Conservation (phyloP, 257 asterid genomes). For the Solanum rostratum region DNA sequence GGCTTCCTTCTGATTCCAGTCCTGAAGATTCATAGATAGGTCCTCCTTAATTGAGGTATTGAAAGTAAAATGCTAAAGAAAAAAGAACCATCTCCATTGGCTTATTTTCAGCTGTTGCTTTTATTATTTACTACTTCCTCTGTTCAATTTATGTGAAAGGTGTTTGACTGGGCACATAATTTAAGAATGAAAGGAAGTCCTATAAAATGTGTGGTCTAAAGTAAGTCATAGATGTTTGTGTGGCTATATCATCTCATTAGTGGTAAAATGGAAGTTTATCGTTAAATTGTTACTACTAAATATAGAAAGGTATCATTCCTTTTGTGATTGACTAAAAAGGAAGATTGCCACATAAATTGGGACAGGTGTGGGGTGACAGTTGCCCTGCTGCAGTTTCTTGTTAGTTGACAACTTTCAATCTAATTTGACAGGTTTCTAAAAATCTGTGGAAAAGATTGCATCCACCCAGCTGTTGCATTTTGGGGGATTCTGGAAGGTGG, state of each 20-base stretch:
- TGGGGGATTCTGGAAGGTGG: background rate
- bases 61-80: background rate
- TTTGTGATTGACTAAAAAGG: background rate
- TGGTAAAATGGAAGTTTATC: background rate
- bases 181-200: background rate
- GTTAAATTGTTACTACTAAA: background rate
- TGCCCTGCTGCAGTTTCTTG: background rate
- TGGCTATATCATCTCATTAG: background rate
- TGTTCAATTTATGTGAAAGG: background rate
- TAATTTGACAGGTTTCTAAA: background rate
- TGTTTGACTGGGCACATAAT: background rate
- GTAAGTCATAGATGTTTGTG: background rate
- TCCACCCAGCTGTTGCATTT: background rate
- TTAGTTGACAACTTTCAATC: background rate
- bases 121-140: background rate
- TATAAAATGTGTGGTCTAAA: background rate
- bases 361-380: background rate
- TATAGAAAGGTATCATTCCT: background rate
- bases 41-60: constrained; percentile 7
- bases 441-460: background rate
- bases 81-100: background rate
- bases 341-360: background rate
- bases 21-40: constrained; percentile 30
- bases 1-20: constrained; percentile 30
- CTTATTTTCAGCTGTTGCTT: background rate